Evolutionary conservation across 768 basidiomycete genomes (phyloP), one percentile per base, ranked within the genome.

Genomic region (Gymnopilus dilepis): DNA sequence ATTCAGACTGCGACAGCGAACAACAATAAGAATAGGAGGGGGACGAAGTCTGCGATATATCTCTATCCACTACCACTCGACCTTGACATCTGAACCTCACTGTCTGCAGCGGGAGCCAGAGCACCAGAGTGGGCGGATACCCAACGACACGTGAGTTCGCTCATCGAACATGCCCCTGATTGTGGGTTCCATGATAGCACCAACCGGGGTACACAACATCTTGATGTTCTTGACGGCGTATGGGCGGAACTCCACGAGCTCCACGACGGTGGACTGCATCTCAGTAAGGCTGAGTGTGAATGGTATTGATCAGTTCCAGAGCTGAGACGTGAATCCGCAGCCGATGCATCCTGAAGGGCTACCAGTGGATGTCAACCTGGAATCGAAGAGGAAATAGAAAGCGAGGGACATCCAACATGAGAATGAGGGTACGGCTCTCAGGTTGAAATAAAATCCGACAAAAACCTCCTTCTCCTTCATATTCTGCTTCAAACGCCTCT

Each of bases 301-400:
- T 4, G 33, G 17, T 38, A 8, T 8, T 21, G 24, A 19, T 53
- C 31, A 60, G 24, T 22, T n/a, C 24, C 19, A 34, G 7, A 37
- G 21, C 6, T 42, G 31, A 50, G 8, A 62, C 61, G 56, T 56
- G 26, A 62, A 62, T 53, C 56, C 52, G 56, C 61, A 62, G 30
- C 61, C 61, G 33, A 62, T 62, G 50, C 61, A 62, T 33, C 56
- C 61, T 1, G 61, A 58, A 38, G 61, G 61, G 12, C 61, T 56
- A n/a, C 61, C 61, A 26, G 61, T 28, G 34, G 58, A 62, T 2
- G 61, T 62, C 17, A 62, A 53, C 8, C 61, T 62, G 28, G n/a
- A n/a, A n/a, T n/a, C n/a, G 12, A 15, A 13, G n/a, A n/a, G n/a
- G n/a, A 30, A 45, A 45, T 6, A 38, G n/a, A 28, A 6, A 17